Evolutionary conservation across 192 early-diverging fungal genomes (phyloP), one percentile per base, ranked within the genome.

Genomic region (Martensiomyces pterosporus): DNA sequence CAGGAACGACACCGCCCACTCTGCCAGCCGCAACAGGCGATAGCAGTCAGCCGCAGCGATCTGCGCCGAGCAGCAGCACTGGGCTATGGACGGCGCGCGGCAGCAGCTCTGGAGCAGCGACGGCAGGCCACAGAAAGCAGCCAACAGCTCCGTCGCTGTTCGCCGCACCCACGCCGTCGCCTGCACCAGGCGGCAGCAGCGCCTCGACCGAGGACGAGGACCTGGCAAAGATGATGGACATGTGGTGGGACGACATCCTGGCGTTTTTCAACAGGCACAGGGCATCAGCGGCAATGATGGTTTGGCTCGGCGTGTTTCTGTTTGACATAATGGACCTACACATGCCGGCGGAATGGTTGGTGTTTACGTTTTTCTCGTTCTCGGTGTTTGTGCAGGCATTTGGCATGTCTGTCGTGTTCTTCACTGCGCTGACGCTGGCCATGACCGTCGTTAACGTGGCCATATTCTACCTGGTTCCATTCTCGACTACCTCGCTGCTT

Each of bases 341-440:
- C 38, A 54, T 73, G 63, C 69, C 69, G 3, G 69, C 63, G 3
- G 69, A 73, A 35, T 73, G 69, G 69, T 59, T 73, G 44, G 54
- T 73, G 17, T 73, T 73, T 43, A 73, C 63, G 13, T 43, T 73
- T 9, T 73, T 65, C 49, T 73, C 69, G 27, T 62, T 73, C 46
- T 66, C 63, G 19, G 69, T 73, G 15, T 73, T 73, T 73, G 63
- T 65, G 24, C 69, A 73, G 45, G 69, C 58, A 15, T 73, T 73
- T 47, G 54, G 62, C 46, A 61, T 73, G 63, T 73, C 69, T n/a
- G 49, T 57, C 17, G 44, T 65, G 24, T 39, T 66, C 47, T 73
- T 73, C 36, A 41, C 62, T 13, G 53, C 59, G 16, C 57, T 73
- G 38, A 61, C 69, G 2, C 49, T 42, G 1, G 57, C 69, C 3